phyloP scores from a whole-genome alignment of 345 rosid species.

The Pistacia atlantica region DNA sequence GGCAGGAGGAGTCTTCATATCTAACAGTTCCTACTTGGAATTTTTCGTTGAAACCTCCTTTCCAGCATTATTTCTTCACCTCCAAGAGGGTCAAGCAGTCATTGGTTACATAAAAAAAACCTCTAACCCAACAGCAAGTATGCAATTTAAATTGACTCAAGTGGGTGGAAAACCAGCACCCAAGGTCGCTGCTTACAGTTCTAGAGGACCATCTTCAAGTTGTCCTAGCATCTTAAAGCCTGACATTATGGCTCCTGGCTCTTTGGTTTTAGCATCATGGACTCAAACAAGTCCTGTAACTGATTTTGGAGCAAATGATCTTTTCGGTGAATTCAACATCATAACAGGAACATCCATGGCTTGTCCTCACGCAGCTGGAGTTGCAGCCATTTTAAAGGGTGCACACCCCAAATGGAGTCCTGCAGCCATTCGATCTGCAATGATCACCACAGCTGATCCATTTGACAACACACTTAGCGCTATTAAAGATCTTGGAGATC shows the following conservation, averaged over 20 bases:
- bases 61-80: no score
- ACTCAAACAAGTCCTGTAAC: slow-evolving; percentile 22
- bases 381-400: slow-evolving; percentile 54
- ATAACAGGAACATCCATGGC: slow-evolving; percentile 62
- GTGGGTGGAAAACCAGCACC: slow-evolving; percentile 41
- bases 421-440: slow-evolving; percentile 50
- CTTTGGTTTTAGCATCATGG: slow-evolving; percentile 50
- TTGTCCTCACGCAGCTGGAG: slow-evolving; percentile 56
- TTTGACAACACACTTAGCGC: slow-evolving; percentile 12
- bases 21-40: slow-evolving; percentile 5
- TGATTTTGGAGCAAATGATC: neutral
- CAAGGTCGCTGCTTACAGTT: slow-evolving; percentile 38
- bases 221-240: slow-evolving; percentile 47
- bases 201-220: slow-evolving; percentile 56
- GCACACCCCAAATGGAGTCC: slow-evolving; percentile 53
- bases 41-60: no score
- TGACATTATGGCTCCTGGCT: slow-evolving; percentile 57
- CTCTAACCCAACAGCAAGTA: no score
- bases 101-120: no score
- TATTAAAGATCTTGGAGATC: no score
- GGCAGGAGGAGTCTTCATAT: slow-evolving; percentile 24
- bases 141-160: no score
- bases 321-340: slow-evolving; percentile 38
- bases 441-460: slow-evolving; percentile 49
- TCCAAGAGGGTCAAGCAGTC: no score